Evolutionary conservation across 768 basidiomycete genomes (phyloP).

Genomic region (Rhizopogon sp.): DNA sequence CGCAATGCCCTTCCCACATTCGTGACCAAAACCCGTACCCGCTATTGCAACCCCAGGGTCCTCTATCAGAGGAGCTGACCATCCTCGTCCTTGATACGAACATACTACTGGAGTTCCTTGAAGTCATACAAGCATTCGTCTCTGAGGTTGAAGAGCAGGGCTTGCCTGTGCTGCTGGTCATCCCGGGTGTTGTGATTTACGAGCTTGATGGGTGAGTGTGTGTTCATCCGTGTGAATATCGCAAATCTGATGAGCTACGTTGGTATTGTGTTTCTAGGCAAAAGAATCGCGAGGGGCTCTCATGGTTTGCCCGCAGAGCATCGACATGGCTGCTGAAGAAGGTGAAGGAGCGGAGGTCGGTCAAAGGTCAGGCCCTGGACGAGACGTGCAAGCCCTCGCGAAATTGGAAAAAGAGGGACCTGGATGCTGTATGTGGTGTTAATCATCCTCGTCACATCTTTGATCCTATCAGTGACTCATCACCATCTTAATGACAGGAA

Average conservation of each 20-base stretch:
- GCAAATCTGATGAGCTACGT: neutral
- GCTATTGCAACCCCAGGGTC: constrained; percentile 26
- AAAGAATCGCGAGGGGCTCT: constrained; percentile 36
- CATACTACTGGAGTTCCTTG: constrained; percentile 64
- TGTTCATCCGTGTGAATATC: neutral
- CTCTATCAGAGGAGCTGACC: constrained; percentile 34
- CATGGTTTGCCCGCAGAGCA: constrained; percentile 66
- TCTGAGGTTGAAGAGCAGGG: constrained; percentile 47
- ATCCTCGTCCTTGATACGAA: constrained; percentile 77
- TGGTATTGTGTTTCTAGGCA: constrained; percentile 22
- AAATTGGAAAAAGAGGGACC: constrained; percentile 53
- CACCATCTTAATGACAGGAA: constrained; percentile 3
- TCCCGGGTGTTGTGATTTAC: constrained; percentile 71
- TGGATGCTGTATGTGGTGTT: constrained; percentile 35
- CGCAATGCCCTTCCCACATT: neutral
- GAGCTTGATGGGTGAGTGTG: constrained; percentile 67
- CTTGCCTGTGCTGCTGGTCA: constrained; percentile 55
- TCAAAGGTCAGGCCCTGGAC: constrained; percentile 57
- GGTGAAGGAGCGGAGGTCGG: constrained; percentile 48
- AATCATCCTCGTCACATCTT: neutral
- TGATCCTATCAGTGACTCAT: neutral
- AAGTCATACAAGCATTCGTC: constrained; percentile 59
- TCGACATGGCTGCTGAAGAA: constrained; percentile 64
- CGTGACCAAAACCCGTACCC: neutral
- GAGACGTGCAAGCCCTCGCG: constrained; percentile 58